Evolutionary conservation across 108 stramenopile genomes (phyloP).

Genomic region (Fragilaria radians): DNA sequence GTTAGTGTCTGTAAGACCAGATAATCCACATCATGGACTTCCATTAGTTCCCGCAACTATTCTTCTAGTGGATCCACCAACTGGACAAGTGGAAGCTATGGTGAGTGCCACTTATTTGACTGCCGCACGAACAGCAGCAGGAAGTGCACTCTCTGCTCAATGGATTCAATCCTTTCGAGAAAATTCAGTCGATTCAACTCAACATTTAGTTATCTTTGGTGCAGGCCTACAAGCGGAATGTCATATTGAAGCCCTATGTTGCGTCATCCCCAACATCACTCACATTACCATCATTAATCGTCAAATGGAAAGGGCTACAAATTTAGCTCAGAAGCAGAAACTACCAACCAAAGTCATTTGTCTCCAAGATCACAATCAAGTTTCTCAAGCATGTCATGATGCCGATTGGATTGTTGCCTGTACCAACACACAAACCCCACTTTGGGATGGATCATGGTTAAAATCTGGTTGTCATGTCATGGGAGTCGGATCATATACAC

Average conservation of each 20-base stretch:
- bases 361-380: conserved; percentile 25
- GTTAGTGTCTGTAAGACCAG: conserved; percentile 46
- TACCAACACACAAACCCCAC: conserved; percentile 62
- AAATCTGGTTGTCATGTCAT: conserved; percentile 58
- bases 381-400: conserved; percentile 28
- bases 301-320: conserved; percentile 42
- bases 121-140: conserved; percentile 73
- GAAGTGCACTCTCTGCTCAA: conserved; percentile 61
- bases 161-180: conserved; percentile 19
- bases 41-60: conserved; percentile 70
- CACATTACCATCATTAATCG: conserved; percentile 69
- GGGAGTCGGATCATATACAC: conserved; percentile 70
- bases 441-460: conserved; percentile 44
- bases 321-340: conserved; percentile 20
- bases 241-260: conserved; percentile 53
- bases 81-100: conserved; percentile 59
- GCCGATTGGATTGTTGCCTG: conserved; percentile 58
- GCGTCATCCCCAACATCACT: conserved; percentile 32
- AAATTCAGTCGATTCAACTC: conserved; percentile 5
- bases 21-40: conserved; percentile 47
- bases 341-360: conserved; percentile 13
- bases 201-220: conserved; percentile 67
- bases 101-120: conserved; percentile 74
- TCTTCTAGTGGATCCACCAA: conserved; percentile 52
- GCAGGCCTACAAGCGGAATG: conserved; percentile 74